These are phyloP conservation scores for Oryza nivara DNA, from an alignment of 176 grass and related monocot species.

Conservation along the genomic window DNA sequence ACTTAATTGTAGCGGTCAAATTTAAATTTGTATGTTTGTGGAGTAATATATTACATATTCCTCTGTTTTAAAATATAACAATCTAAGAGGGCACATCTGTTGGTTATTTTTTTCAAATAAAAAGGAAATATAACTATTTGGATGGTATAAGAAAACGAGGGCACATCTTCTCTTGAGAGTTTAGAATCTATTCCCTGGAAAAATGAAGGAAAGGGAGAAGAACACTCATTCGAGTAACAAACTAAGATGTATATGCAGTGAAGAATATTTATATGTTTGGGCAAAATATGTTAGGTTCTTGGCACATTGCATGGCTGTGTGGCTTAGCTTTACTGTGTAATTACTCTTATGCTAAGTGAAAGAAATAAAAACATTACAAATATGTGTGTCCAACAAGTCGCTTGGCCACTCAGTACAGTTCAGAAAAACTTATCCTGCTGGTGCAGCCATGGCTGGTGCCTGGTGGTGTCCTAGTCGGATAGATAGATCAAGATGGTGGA, in stretches of 20 bases:
- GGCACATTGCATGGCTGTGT: not conserved
- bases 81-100: no score
- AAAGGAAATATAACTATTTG: no score
- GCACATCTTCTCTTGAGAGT: no score
- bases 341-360: not conserved
- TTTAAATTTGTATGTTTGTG: no score
- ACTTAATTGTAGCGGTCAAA: no score
- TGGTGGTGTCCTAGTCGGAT: slow-evolving; percentile 28
- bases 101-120: no score
- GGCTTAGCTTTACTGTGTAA: not conserved
- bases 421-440: not conserved
- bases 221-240: not conserved
- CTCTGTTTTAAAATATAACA: no score
- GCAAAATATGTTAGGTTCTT: not conserved
- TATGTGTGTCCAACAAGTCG: not conserved
- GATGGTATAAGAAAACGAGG: no score
- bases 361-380: not conserved
- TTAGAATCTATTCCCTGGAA: no score
- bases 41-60: no score
- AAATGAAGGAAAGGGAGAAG: no score
- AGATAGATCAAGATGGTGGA: slow-evolving; percentile 8
- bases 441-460: not conserved
- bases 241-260: not conserved
- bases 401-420: not conserved
- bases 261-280: not conserved